phyloP scores from a whole-genome alignment of 176 grass and related monocot genomes.

The Phragmites australis region DNA sequence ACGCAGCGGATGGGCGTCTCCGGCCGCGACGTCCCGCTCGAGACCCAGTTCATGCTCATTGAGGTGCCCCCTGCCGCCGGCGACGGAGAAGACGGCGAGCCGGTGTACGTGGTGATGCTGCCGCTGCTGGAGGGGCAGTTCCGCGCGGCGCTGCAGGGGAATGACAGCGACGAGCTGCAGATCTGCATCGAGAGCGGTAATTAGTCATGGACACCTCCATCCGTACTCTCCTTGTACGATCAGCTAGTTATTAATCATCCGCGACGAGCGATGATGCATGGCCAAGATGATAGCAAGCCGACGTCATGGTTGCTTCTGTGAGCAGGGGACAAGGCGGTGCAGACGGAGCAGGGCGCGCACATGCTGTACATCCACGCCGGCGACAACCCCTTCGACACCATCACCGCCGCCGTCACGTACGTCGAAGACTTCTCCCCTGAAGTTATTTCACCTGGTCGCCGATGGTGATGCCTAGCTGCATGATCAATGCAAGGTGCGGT shows the following conservation, averaged over 20 bases:
- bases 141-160: conserved; percentile 73
- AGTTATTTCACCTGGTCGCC: too few species aligned
- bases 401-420: conserved; percentile 52
- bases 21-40: conserved; percentile 72
- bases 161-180: conserved; percentile 62
- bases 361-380: conserved; percentile 74
- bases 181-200: conserved; percentile 86
- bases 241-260: too few species aligned
- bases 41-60: conserved; percentile 94
- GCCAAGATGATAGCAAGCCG: too few species aligned
- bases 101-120: conserved; percentile 67
- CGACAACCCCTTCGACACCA: conserved; percentile 65
- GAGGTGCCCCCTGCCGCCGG: conserved; percentile 43
- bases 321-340: conserved; percentile 65
- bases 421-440: too few species aligned
- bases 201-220: background rate
- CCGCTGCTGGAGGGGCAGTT: conserved; percentile 84
- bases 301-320: too few species aligned
- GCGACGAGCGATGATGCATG: too few species aligned
- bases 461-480: too few species aligned
- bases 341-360: conserved; percentile 48
- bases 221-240: too few species aligned
- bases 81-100: background rate
- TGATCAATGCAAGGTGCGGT: too few species aligned
- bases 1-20: conserved; percentile 63